Evolutionary conservation across 805 yeast species (phyloP), one percentile per base, ranked within the genome.

Genomic region (Groenewaldozyma salmanticensis): DNA sequence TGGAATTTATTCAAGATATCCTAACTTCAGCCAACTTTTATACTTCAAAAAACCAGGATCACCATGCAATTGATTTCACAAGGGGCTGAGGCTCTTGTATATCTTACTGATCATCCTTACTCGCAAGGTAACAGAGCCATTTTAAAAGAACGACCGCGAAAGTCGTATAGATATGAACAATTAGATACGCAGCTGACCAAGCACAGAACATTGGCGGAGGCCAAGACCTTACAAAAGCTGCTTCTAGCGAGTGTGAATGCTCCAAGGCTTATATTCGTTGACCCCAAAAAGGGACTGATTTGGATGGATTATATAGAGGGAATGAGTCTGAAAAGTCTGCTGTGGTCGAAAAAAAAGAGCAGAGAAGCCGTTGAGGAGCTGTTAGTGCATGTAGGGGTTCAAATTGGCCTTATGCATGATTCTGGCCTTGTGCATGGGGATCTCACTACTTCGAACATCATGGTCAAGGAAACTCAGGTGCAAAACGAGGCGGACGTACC

Each of bases 351-450:
- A 24, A 38, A 38, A n/a, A 39, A 27, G 22, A 40, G 22, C 19
- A 37, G 31, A 2, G 34, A 37, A 7, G 42, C 32, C 27, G 17
- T 39, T 19, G 24, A 37, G 3, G 60, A 59, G 2, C 44, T 55
- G 0, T 49, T 58, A 48, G 47, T 46, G 3, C 54, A 57, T 13
- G 88, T 86, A 1, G 95, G 96, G 1, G 49, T 60, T 34, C 71
- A 75, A 43, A 71, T 88, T 33, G 95, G 81, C 0, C 60, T 70
- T 33, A 61, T 92, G 52, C 98, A 92, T 60, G 54, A 70, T 49
- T 68, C 75, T 47, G 94, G 85, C 48, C 74, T 84, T 57, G 77
- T 86, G 20, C 98, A 92, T 60, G 98, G 98, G 1, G 98, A 92
- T 58, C 66, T 92, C 51, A 92, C 98, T 0, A 77, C 90, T 18